Evolutionary conservation across 2,329 filamentous ascomycete species (phyloP), one percentile per base, ranked within the genome.

Genomic region (Paecilomyces formosus): DNA sequence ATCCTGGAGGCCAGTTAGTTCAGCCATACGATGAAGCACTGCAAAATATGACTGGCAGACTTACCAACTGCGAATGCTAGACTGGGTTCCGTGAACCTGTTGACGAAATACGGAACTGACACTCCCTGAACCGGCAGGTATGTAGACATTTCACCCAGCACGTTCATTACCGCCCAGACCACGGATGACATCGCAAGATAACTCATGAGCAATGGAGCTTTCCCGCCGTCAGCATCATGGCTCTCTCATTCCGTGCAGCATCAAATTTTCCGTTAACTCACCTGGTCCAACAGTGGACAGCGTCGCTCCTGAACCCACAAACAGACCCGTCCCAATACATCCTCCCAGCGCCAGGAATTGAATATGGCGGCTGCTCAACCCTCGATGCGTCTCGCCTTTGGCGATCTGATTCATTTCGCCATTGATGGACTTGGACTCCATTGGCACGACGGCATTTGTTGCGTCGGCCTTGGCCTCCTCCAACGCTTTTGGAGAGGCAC

Each of bases 111-210:
- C 49, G 83, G 82, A 51, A 84, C 81, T 15, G 80, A 79, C 52
- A 81, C 78, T 33, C 80, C 74, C 7, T 64, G 76, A 55, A 84
- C 72, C 3, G 82, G 83, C 24, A 84, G 73, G 60, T 82, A 83
- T 6, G 82, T 78, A 56, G 78, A 79, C 80, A 85, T 84, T 70
- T 85, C 83, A 56, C 81, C 82, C 33, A 85, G 64, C 11, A 68
- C 66, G 55, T 76, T 75, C 70, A 78, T 76, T n/a, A 77, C 66
- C 53, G 70, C 68, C 63, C 68, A 77, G 3, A 77, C 70, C n/a
- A 76, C 64, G 30, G 67, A 65, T 6, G 69, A 69, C 66, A 74
- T 74, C 51, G 64, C 63, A n/a, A 70, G 61, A 59, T 73, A 77
- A 21, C 65, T 71, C 68, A 73, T 73, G 58, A 73, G 68, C 33